Evolutionary conservation across 2,329 filamentous ascomycete species (phyloP), one percentile per base, ranked within the genome.

Genomic region (Microcera coccophila): DNA sequence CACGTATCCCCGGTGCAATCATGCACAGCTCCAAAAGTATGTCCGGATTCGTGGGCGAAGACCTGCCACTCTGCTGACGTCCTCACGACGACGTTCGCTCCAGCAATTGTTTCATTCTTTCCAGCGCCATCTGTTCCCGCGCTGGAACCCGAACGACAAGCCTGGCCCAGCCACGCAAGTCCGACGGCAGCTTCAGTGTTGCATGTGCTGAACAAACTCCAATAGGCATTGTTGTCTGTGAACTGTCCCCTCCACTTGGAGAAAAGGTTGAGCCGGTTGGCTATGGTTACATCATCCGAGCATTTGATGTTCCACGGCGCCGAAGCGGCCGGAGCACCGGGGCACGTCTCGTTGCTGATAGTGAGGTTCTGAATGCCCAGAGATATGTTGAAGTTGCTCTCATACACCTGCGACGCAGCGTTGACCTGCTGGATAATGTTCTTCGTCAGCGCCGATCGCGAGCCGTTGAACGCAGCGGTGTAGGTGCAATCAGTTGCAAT

Each of bases 21-120:
- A 66, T 98, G 93, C 9, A 96, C 89, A 4, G 91, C 93, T 35
- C 91, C 91, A 64, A 95, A 97, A 0, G 90, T 97, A 64, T 97
- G 91, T 1, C 90, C 91, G 3, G 84, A 84, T 66, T 97, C 91
- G 62, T 97, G 91, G 21, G 91, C 91, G 66, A 97, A 88, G 45
- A 97, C 86, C 63, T 96, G 90, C 91, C 91, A 97, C 62, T 95
- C 90, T 3, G 81, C 85, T 17, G 79, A 75, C 0, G 89, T 95
- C 50, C 81, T 81, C 19, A 93, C 83, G 17, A 98, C 89, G 1
- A 98, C 87, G 61, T 96, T 97, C 47, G 91, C 84, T 22, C 87
- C 87, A 16, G 86, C 83, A 21, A 95, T 85, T 1, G 82, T 87
- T 65, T 93, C 86, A 47, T 78, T 79, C 21, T 67, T 69, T 3